Conservation (phyloP, 345 rosid species). For the Brassica incana region DNA sequence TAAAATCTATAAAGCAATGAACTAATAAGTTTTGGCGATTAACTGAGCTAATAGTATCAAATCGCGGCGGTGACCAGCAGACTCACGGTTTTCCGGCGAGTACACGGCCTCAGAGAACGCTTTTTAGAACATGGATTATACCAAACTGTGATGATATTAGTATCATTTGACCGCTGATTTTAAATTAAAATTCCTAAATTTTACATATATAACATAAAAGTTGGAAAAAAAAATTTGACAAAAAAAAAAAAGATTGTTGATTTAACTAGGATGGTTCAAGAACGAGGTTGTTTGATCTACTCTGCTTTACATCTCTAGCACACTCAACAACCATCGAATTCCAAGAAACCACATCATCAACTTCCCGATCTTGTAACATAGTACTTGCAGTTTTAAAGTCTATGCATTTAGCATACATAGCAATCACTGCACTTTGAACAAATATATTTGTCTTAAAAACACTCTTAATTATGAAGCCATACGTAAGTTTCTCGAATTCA, state of each 20-base stretch:
- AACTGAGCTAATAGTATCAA: background rate
- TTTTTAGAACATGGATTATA: no score
- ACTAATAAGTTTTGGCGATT: background rate
- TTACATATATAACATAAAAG: background rate
- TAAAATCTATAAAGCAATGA: background rate
- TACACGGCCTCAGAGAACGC: no score
- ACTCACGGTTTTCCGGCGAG: background rate
- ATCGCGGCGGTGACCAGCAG: background rate
- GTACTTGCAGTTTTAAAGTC: conserved; percentile 44
- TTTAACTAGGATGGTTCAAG: no score
- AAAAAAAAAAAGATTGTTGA: no score
- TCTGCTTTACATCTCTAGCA: conserved; percentile 27
- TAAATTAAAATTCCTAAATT: background rate
- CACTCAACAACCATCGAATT: conserved; percentile 79
- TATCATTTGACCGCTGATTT: background rate
- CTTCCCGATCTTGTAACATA: conserved; percentile 50
- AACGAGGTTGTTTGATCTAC: no score
- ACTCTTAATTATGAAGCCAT: conserved; percentile 54
- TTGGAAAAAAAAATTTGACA: no score
- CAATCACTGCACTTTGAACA: conserved; percentile 78
- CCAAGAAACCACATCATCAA: conserved; percentile 70
- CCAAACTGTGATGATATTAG: no score
- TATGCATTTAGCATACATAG: conserved; percentile 71
- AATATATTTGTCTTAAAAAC: conserved; percentile 46
- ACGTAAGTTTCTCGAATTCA: no score